Evolutionary conservation across 805 yeast genomes (phyloP).

Genomic region (Aciculoconidium aculeatum): DNA sequence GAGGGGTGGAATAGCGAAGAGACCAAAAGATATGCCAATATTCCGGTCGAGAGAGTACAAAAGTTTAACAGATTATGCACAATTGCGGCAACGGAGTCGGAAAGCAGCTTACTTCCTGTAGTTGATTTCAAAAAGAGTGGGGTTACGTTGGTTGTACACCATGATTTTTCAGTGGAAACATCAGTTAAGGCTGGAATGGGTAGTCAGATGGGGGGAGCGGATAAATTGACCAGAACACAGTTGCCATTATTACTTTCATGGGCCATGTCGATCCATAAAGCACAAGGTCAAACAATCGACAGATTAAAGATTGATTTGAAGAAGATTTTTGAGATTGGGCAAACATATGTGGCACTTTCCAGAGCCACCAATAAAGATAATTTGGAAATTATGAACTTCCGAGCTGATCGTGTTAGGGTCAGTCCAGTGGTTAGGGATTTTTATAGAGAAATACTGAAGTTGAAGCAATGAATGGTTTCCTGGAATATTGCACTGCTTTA

Average conservation of each 20-base stretch:
- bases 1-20: conserved; percentile 15
- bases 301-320: conserved; percentile 64
- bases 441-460: conserved; percentile 13
- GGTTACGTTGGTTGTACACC: conserved; percentile 28
- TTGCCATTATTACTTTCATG: conserved; percentile 70
- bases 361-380: conserved; percentile 67
- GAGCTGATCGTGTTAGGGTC: conserved; percentile 45
- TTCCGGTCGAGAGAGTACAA: conserved; percentile 22
- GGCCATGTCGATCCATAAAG: conserved; percentile 81
- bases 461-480: conserved; percentile 1
- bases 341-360: conserved; percentile 76
- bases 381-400: conserved; percentile 62
- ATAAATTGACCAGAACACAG: conserved; percentile 44
- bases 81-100: conserved; percentile 17
- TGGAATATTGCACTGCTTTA: no score
- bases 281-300: conserved; percentile 79
- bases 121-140: conserved; percentile 40
- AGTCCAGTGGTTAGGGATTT: conserved; percentile 30
- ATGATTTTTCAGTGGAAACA: conserved; percentile 32
- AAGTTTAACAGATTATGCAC: conserved; percentile 16
- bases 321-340: conserved; percentile 72
- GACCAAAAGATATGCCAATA: conserved; percentile 10
- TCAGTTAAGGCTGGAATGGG: conserved; percentile 5
- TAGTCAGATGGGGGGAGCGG: conserved; percentile 10
- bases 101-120: conserved; percentile 32